Conservation (phyloP, 176 grass and related monocot genomes). For the Triticum dicoccoides region DNA sequence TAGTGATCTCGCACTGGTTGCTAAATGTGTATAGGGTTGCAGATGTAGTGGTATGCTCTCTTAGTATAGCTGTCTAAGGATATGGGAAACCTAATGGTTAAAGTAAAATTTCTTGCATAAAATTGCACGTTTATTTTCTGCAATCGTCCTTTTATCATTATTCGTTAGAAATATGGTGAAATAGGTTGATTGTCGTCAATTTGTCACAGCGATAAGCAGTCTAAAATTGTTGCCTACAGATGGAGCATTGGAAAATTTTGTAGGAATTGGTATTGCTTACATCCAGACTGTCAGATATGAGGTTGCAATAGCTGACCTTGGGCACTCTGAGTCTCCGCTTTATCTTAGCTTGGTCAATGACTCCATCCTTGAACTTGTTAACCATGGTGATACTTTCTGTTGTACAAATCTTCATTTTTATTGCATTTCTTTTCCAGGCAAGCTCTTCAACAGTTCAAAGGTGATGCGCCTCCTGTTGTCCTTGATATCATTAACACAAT, state of each 20-base stretch:
- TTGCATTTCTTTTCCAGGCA: conserved; percentile 57
- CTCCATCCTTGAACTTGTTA: conserved; percentile 11
- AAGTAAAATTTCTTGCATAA: not conserved
- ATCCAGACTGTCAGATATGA: conserved; percentile 7
- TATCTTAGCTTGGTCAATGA: conserved; percentile 5
- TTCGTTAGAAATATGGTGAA: not conserved
- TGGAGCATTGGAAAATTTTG: conserved; percentile 5
- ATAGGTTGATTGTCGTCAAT: conserved; percentile 7
- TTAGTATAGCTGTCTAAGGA: conserved; percentile 9
- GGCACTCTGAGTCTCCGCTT: not conserved
- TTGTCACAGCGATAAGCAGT: not conserved
- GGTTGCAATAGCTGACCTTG: not conserved
- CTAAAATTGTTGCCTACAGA: conserved; percentile 14
- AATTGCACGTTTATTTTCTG: not conserved
- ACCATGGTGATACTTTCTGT: not conserved
- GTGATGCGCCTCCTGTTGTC: conserved; percentile 69
- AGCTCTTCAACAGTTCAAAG: conserved; percentile 93
- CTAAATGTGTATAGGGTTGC: not conserved
- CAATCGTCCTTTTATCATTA: not conserved
- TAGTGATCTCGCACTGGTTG: not conserved
- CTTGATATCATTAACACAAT: conserved; percentile 88
- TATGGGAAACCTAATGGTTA: not conserved
- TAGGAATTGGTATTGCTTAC: not conserved
- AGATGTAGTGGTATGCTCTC: conserved; percentile 3
- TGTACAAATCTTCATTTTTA: conserved; percentile 14